Percentiles rank a stretch among this genome's conserved stretches.
phyloP scores from a whole-genome alignment of 345 rosid genomes.

The Iberis pinnata region DNA sequence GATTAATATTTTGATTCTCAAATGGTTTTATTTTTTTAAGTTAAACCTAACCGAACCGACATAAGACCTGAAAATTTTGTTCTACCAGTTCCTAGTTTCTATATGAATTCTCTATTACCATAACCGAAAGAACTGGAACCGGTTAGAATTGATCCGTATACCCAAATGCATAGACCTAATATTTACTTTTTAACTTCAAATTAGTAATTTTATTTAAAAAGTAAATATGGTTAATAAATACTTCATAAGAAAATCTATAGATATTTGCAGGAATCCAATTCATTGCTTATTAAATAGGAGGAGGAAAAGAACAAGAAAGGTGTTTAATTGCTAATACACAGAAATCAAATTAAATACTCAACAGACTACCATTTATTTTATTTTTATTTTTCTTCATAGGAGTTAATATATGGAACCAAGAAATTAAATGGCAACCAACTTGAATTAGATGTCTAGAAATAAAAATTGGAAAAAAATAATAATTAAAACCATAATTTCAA shows the following conservation, averaged over 20 bases:
- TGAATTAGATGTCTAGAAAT: conserved; percentile 28
- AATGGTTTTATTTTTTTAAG: too few species aligned
- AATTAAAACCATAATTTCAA: conserved; percentile 39
- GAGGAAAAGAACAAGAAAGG: conserved; percentile 27
- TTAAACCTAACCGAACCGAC: too few species aligned
- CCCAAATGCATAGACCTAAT: too few species aligned
- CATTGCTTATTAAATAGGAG: conserved; percentile 35
- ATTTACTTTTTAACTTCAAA: conserved; percentile 21
- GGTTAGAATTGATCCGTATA: too few species aligned
- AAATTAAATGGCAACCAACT: conserved; percentile 61
- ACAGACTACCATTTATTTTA: conserved; percentile 28
- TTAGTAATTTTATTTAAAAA: not conserved
- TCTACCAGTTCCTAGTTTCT: too few species aligned
- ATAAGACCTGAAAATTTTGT: too few species aligned
- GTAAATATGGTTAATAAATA: conserved; percentile 1
- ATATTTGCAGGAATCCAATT: conserved; percentile 39
- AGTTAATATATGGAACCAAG: conserved; percentile 53
- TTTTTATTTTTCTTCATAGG: conserved; percentile 40
- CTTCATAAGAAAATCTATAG: conserved; percentile 11
- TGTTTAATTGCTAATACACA: conserved; percentile 48
- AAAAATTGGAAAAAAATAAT: conserved; percentile 23
- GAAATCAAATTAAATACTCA: conserved; percentile 29
- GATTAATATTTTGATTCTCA: too few species aligned
- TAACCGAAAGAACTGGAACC: too few species aligned
- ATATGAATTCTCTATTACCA: too few species aligned